Evolutionary conservation across 768 basidiomycete genomes (phyloP), one percentile per base, ranked within the genome.

Genomic region (Solioccasus polychromus): DNA sequence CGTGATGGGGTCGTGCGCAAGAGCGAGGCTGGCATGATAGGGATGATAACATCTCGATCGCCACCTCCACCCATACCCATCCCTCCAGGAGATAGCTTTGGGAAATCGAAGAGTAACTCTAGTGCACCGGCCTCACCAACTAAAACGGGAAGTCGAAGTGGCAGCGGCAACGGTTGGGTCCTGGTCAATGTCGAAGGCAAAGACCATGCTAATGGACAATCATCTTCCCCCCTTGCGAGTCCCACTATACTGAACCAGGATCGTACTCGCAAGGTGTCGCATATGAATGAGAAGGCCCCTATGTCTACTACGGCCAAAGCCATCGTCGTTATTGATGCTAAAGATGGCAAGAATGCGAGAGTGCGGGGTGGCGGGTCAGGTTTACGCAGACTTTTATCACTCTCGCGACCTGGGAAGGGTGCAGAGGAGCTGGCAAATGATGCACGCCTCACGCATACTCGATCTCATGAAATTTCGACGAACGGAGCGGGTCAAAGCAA

Each of bases 11-110:
- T 61, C 5, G 58, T 74, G 39, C 69, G 80, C 52, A 82, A 79
- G 62, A 86, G 85, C 48, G 83, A 87, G 61, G 76, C 77, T 6
- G 84, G 78, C 3, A 59, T 81, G 49, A 72, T 83, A 31, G 75
- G 76, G 5, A 64, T 81, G 49, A 75, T 77, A 32, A 60, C 73
- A 7, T 58, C 65, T 29, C 61, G 53, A 45, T 43, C 54, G 5
- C 51, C 54, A 18, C 63, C 59, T 24, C 47, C 64, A 2, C 52
- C 55, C 4, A 47, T 66, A 42, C 61, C 64, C 15, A 57, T 52
- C 18, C 64, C 61, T 3, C 56, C 57, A n/a, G 38, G 55, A 35
- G 66, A 68, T 20, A 55, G 51, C 25, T 35, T 36, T 32, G 50
- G 55, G 29, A 66, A 50, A 40, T 45, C 52, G 15, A 68, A 47